Evolutionary conservation across 2,329 filamentous ascomycete genomes (phyloP).

Genomic region (Fusarium oxysporum): DNA sequence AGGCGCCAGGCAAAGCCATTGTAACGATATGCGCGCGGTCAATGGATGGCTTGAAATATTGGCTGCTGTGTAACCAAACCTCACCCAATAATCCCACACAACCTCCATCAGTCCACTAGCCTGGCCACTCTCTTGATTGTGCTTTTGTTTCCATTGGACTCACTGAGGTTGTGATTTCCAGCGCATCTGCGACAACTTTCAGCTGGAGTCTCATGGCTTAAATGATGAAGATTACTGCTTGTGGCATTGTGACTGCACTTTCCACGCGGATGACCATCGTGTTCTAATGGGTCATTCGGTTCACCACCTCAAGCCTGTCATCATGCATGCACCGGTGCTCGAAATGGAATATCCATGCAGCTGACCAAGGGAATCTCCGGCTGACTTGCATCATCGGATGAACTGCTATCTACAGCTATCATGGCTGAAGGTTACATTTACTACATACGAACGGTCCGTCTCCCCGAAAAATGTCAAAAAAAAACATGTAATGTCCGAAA

Average conservation of each 20-base stretch:
- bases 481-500: no score
- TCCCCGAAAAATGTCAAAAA: not conserved
- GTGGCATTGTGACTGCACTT: rapidly evolving
- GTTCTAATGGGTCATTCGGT: not conserved
- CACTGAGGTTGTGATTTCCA: rapidly evolving
- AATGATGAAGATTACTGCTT: not conserved
- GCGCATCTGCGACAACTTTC: rapidly evolving
- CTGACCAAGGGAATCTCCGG: not conserved
- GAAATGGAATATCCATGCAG: not conserved
- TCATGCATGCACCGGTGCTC: not conserved
- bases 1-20: rapidly evolving
- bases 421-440: no score
- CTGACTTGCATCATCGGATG: not conserved
- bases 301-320: not conserved
- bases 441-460: rapidly evolving
- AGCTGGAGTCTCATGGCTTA: not conserved
- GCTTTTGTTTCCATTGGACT: not conserved
- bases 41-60: not conserved
- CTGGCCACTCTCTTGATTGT: not conserved
- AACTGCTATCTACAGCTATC: not conserved
- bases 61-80: not conserved
- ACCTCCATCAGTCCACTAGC: not conserved
- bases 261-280: rapidly evolving
- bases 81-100: rapidly evolving
- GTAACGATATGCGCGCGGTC: not conserved